Percentiles rank a stretch among this genome's conserved stretches.
Evolutionary conservation across 257 asterid genomes (phyloP).

Genomic region (Petunia axillaris): DNA sequence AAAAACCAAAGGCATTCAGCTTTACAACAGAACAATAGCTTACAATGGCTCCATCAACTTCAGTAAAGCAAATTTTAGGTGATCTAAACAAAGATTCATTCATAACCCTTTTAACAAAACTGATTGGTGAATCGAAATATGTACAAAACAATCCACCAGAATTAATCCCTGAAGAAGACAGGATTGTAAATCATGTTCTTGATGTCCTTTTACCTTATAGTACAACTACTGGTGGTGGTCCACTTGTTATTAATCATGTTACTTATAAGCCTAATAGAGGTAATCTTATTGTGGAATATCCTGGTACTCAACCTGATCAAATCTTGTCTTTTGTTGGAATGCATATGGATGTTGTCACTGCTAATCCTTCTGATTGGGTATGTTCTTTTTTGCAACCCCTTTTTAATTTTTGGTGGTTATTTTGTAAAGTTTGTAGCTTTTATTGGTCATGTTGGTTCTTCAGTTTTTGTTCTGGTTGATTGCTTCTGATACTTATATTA

Average conservation of each 20-base stretch:
- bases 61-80: conserved; percentile 54
- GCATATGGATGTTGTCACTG: conserved; percentile 99
- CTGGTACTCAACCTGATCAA: conserved; percentile 80
- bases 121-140: conserved; percentile 83
- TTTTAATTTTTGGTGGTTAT: neutral
- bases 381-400: neutral
- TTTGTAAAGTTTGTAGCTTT: neutral
- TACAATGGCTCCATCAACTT: conserved; percentile 51
- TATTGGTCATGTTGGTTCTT: neutral
- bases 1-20: neutral
- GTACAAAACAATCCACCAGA: conserved; percentile 98
- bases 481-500: too few species aligned
- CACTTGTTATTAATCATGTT: conserved; percentile 74
- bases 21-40: neutral
- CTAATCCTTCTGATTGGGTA: conserved; percentile 92
- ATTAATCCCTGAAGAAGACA: conserved; percentile 91
- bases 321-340: conserved; percentile 90
- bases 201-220: conserved; percentile 77
- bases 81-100: conserved; percentile 74
- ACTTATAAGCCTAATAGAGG: conserved; percentile 92
- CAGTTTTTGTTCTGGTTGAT: too few species aligned
- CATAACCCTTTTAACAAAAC: conserved; percentile 65
- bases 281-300: conserved; percentile 93
- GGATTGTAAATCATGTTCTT: conserved; percentile 80
- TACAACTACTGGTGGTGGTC: conserved; percentile 84